Conservation (phyloP, 208 protist genomes). For the Angomonas desouzai region DNA sequence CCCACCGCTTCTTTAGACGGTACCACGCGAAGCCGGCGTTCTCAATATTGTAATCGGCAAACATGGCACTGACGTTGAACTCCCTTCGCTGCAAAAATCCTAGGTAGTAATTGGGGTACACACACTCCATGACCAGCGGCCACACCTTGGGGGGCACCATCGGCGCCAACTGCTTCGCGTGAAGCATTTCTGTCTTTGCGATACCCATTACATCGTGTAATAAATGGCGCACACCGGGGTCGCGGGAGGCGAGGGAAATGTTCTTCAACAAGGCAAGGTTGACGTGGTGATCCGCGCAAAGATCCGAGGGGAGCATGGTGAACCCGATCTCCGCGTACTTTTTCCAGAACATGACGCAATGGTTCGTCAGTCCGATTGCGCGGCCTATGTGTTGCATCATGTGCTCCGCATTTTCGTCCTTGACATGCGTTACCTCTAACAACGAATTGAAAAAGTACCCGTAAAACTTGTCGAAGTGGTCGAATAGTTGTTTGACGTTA, state of each 20-base stretch:
- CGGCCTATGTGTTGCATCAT: conserved; percentile 83
- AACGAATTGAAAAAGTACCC: conserved; percentile 89
- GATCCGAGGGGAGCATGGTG: conserved; percentile 84
- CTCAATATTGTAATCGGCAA: conserved; percentile 85
- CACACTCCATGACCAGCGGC: conserved; percentile 83
- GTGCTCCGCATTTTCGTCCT: conserved; percentile 81
- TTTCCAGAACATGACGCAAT: conserved; percentile 91
- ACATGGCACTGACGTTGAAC: conserved; percentile 88
- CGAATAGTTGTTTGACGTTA: conserved; percentile 86
- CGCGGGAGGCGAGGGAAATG: conserved; percentile 73
- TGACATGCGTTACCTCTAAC: conserved; percentile 69
- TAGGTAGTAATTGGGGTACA: conserved; percentile 87
- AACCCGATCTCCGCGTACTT: conserved; percentile 87
- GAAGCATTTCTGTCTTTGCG: conserved; percentile 81
- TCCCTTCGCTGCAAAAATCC: conserved; percentile 77
- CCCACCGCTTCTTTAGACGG: conserved; percentile 77
- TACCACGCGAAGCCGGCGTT: conserved; percentile 82
- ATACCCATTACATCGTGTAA: conserved; percentile 86
- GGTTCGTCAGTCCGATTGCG: conserved; percentile 74
- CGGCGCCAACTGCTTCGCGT: conserved; percentile 62
- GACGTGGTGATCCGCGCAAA: conserved; percentile 86
- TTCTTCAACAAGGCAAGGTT: conserved; percentile 83
- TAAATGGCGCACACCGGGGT: conserved; percentile 67
- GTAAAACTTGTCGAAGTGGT: conserved; percentile 90
- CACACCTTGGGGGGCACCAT: conserved; percentile 64